phyloP scores from a whole-genome alignment of 2,329 filamentous ascomycete species.

The Helotiales sp. region DNA sequence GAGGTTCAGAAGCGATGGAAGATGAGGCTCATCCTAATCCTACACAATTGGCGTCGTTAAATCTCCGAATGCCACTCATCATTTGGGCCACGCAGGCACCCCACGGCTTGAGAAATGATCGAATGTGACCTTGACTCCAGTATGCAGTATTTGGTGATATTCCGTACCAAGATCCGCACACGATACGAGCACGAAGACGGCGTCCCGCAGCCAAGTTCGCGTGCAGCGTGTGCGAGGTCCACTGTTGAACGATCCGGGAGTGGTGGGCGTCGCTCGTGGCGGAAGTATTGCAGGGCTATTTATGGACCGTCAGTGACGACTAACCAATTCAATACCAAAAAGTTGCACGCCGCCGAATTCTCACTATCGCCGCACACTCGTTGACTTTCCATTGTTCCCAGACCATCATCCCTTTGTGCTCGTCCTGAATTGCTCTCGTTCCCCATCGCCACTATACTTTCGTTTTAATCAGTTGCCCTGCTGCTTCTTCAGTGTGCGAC shows the following conservation, averaged over 20 bases:
- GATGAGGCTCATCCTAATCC: no score
- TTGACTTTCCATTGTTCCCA: not conserved
- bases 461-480: not conserved
- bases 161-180: no score
- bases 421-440: not conserved
- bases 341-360: not conserved
- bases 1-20: no score
- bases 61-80: no score
- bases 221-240: not conserved
- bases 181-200: not conserved
- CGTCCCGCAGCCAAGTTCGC: not conserved
- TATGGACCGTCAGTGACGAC: not conserved
- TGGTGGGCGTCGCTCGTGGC: no score
- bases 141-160: no score
- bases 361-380: not conserved
- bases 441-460: not conserved
- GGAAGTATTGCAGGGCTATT: not conserved
- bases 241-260: no score
- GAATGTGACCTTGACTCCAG: no score
- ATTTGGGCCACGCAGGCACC: no score
- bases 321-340: not conserved
- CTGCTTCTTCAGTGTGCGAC: slow-evolving; percentile 10
- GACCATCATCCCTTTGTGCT: not conserved
- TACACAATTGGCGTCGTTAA: no score
- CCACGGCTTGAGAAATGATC: no score